Evolutionary conservation across 148 eudicot species (phyloP), one percentile per base, ranked within the genome.

Genomic region (Vaccinium darrowii): DNA sequence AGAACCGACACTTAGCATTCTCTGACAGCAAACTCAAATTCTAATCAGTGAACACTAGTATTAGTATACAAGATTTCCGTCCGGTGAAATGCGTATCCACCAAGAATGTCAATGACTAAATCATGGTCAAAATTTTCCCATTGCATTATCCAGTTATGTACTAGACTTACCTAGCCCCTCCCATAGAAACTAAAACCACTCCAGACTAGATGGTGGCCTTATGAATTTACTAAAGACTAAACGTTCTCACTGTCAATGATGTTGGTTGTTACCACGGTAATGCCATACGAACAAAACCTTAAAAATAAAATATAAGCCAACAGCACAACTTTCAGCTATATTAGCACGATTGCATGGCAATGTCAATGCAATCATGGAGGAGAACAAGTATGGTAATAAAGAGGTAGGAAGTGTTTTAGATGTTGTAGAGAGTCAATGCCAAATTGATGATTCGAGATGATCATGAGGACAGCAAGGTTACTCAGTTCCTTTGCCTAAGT

Each of bases 1-100:
- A 85, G 63, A 80, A 85, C 77, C 30, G 76, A 85, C 57, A 47
- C 80, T 87, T 73, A 92, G 90, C 80, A 86, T 76, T 58, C 69
- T 81, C 65, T 54, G 82, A 58, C 63, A 51, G 27, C 69, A 72
- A 86, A 82, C 15, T 39, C 71, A 74, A 74, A 52, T 33, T 21
- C 21, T 71, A 65, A 78, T 23, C 27, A 78, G 4, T 25, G 36
- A 57, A 75, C 16, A 16, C 50, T 23, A 21, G 65, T 43, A 51
- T 43, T 49, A 25, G 60, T 57, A 58, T 18, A 15, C n/a, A 52
- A 1, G 52, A 71, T 21, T 76, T 49, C 76, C 15, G 0, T 57
- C 3, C 78, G 53, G 27, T 51, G 30, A 47, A 63, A 57, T 15
- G 62, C 4, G 21, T n/a, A 36, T 33, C 80, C 43, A 56, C 58